These are phyloP conservation scores for Rhodosporidiobolus sp. DNA, from an alignment of 768 basidiomycete genomes.

Conservation along the genomic window DNA sequence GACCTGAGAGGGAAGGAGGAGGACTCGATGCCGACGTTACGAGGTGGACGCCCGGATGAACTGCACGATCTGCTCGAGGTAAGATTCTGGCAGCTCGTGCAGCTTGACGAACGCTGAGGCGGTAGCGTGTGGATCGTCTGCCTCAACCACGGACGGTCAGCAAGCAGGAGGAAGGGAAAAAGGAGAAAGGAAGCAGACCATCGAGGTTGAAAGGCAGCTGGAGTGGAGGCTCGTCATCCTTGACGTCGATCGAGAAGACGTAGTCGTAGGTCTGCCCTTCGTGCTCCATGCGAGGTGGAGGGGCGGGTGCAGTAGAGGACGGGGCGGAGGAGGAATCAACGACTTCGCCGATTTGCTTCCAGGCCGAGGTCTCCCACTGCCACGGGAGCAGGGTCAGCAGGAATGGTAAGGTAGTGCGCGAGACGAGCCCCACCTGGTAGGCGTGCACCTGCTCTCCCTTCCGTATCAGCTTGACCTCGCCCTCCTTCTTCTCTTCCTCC, in stretches of 20 bases:
- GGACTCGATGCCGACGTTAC: too few relatives aligned
- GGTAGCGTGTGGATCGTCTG: constrained; percentile 78
- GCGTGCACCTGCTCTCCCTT: constrained; percentile 72
- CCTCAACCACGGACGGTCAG: background rate
- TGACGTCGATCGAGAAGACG: constrained; percentile 92
- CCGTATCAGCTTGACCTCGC: constrained; percentile 86
- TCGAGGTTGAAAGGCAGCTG: constrained; percentile 85
- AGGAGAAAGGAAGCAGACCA: background rate
- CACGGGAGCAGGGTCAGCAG: constrained; percentile 19
- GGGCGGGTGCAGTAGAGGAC: constrained; percentile 25
- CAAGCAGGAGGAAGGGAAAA: too few relatives aligned
- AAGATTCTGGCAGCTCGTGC: constrained; percentile 74
- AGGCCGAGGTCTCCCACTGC: constrained; percentile 74
- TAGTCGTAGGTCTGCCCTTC: constrained; percentile 94
- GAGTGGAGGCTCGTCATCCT: constrained; percentile 85
- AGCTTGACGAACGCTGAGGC: constrained; percentile 78
- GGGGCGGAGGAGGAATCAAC: constrained; percentile 63
- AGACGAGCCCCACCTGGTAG: constrained; percentile 63
- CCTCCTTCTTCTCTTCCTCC: constrained; percentile 72
- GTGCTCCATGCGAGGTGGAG: constrained; percentile 74
- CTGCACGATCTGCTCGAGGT: constrained; percentile 80
- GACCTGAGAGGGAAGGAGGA: background rate
- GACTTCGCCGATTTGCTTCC: constrained; percentile 93
- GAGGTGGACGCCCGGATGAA: constrained; percentile 59
- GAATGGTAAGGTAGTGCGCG: too few relatives aligned